Evolutionary conservation across 2,329 filamentous ascomycete species (phyloP).

Genomic region (Aschersonia sp.): DNA sequence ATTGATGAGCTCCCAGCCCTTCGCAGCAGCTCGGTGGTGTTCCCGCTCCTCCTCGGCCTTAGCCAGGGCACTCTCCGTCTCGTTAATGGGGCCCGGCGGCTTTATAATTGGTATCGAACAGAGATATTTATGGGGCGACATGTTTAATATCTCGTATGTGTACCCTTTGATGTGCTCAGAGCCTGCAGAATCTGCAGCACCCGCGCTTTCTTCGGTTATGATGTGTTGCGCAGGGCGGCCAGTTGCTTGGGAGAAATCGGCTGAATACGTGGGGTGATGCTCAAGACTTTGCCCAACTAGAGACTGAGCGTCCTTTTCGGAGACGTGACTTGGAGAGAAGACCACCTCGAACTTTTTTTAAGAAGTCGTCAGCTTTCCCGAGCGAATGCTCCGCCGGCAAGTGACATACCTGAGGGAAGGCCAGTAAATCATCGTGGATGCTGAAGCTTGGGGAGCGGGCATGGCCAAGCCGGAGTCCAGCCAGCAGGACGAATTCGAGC

Average conservation of each 20-base stretch:
- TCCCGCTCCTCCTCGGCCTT: conserved; percentile 69
- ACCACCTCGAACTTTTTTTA: conserved; percentile 59
- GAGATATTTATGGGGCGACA: conserved; percentile 59
- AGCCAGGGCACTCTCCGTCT: conserved; percentile 51
- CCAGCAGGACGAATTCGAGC: conserved; percentile 28
- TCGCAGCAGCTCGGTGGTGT: conserved; percentile 58
- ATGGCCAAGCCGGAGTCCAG: conserved; percentile 26
- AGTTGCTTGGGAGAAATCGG: conserved; percentile 24
- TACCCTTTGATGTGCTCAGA: conserved; percentile 15
- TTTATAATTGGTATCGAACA: conserved; percentile 67
- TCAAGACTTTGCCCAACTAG: conserved; percentile 32
- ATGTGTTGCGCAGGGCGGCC: conserved; percentile 12
- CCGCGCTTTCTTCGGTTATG: neutral
- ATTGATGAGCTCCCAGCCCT: conserved; percentile 66
- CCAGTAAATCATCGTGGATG: conserved; percentile 76
- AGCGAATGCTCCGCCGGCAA: neutral
- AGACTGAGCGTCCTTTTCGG: conserved; percentile 51
- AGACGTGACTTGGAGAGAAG: conserved; percentile 58
- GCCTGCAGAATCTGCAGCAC: conserved; percentile 6
- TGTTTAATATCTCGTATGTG: conserved; percentile 58
- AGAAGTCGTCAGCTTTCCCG: neutral
- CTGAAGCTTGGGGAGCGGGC: conserved; percentile 52
- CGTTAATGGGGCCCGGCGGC: conserved; percentile 39
- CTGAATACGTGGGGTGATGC: conserved; percentile 20
- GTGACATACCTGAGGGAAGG: conserved; percentile 64